phyloP scores from a whole-genome alignment of 495 filamentous ascomycete genomes.

The Aspergillus affinis region DNA sequence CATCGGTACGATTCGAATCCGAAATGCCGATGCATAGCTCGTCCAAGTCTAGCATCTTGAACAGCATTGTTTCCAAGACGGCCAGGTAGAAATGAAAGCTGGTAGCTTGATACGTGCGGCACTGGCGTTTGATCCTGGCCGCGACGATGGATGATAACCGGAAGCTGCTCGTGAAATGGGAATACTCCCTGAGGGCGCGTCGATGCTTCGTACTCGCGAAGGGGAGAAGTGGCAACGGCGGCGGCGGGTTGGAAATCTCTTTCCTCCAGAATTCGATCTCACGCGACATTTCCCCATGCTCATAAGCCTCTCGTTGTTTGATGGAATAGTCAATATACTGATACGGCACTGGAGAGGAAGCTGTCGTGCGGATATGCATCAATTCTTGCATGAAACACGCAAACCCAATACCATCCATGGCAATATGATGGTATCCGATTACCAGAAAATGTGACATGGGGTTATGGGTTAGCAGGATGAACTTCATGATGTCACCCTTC shows the following conservation, averaged over 20 bases:
- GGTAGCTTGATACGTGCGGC: slow-evolving; percentile 25
- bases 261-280: neutral
- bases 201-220: slow-evolving; percentile 15
- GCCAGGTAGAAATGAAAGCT: slow-evolving; percentile 48
- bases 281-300: neutral
- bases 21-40: slow-evolving; percentile 46
- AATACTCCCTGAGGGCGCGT: neutral
- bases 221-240: slow-evolving; percentile 32
- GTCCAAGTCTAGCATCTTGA: slow-evolving; percentile 21
- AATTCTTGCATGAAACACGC: neutral
- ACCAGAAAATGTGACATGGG: neutral
- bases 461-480: neutral
- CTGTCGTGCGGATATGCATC: neutral
- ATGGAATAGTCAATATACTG: neutral
- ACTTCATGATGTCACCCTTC: neutral
- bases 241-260: neutral
- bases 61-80: slow-evolving; percentile 31
- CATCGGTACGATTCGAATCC: slow-evolving; percentile 39
- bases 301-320: neutral
- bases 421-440: neutral
- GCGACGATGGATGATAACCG: slow-evolving; percentile 17
- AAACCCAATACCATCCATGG: neutral
- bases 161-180: slow-evolving; percentile 11
- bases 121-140: slow-evolving; percentile 18
- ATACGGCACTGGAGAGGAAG: neutral